A percentile compares a stretch with the other conserved stretches of the same genome.
Conservation (phyloP, 2,329 filamentous ascomycete genomes). For the Colletotrichum truncatum region DNA sequence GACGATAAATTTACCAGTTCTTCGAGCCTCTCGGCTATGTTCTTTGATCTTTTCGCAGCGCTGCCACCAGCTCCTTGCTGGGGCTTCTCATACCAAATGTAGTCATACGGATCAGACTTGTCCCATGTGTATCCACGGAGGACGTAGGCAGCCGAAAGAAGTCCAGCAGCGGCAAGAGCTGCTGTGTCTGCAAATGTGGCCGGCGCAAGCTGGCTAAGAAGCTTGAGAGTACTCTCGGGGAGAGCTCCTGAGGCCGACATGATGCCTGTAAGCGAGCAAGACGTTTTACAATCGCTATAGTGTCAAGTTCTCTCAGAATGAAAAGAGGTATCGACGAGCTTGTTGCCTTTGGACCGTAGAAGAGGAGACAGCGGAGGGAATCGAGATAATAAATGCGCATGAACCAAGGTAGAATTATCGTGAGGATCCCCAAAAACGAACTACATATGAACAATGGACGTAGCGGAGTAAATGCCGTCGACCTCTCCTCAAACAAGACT, state of each 20-base stretch:
- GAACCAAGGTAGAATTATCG: not conserved
- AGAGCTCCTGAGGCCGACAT: conserved; percentile 16
- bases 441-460: not conserved
- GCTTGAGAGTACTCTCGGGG: conserved; percentile 20
- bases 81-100: conserved; percentile 59
- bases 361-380: not conserved
- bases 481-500: not conserved
- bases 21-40: conserved; percentile 50
- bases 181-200: conserved; percentile 35
- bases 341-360: not conserved
- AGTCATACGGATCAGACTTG: conserved; percentile 56
- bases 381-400: conserved; percentile 5
- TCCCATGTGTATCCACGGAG: conserved; percentile 55
- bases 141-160: conserved; percentile 44
- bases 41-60: conserved; percentile 47
- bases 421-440: not conserved
- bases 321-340: not conserved
- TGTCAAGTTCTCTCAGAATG: too few species aligned
- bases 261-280: not conserved
- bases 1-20: conserved; percentile 35
- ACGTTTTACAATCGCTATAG: not conserved
- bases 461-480: not conserved
- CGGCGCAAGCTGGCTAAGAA: conserved; percentile 32
- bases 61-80: conserved; percentile 40
- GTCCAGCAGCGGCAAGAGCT: conserved; percentile 36